Evolutionary conservation across 345 rosid species (phyloP), one percentile per base, ranked within the genome.

Genomic region (Acer saccharum): DNA sequence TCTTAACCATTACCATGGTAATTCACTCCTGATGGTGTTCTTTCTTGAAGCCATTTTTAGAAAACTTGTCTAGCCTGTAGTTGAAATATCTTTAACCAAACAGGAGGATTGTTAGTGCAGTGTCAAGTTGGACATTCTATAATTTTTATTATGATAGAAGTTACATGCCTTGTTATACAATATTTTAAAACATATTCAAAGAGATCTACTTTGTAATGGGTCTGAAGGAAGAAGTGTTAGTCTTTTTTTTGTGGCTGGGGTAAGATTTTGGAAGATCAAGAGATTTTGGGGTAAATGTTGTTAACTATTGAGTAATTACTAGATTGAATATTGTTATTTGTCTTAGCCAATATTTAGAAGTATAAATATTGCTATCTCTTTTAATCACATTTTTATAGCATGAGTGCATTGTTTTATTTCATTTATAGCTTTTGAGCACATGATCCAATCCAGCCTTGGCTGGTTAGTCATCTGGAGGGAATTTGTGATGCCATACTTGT

Each of bases 111-210:
- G 64, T 21, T 66, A 66, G 65, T 16, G 17, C 46, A 50, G 17
- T 39, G 65, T 57, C 55, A 52, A 32, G 48, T 60, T 41, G 73
- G 65, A 10, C 10, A 9, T 68, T 39, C 58, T 74, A 74, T 16
- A 35, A 10, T 29, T 75, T 23, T 32, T 10, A 20, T 41, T 3
- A 69, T 69, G 13, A 27, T 18, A 23, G 17, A 6, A 20, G 14
- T 64, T 27, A n/a, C 35, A 18, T 48, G 77, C 35, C 27, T 32
- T 27, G 63, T 18, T 29, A 20, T 12, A 18, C 66, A 7, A 50
- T 65, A 32, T 75, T 25, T 9, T 18, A 71, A 44, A 18, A 75
- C 52, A 46, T 50, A 10, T 10, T 10, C 11, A 32, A 62, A 20
- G 18, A 32, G 48, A 74, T 29, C 23, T 65, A 75, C 52, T 12